Conservation (phyloP, 2,329 filamentous ascomycete genomes). For the Colletotrichum orbiculare region DNA sequence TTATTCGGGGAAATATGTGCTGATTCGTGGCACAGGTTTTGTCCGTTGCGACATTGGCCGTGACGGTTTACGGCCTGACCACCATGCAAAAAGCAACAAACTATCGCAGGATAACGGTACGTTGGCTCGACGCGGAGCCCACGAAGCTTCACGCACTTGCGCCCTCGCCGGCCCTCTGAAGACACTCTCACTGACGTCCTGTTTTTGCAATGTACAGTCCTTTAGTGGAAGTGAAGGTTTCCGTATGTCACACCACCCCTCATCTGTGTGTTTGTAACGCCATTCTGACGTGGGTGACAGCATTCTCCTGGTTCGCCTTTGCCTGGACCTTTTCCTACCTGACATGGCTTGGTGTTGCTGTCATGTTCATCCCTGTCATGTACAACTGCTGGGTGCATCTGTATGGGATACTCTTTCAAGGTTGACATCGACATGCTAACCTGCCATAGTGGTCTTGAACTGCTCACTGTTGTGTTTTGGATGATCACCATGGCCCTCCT, state of each 20-base stretch:
- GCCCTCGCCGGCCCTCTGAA: neutral
- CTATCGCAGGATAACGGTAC: constrained; percentile 39
- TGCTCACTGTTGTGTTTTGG: constrained; percentile 37
- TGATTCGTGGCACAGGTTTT: constrained; percentile 28
- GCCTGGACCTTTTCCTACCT: constrained; percentile 38
- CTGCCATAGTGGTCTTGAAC: constrained; percentile 29
- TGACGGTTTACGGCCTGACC: constrained; percentile 36
- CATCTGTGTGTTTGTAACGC: neutral
- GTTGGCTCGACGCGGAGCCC: neutral
- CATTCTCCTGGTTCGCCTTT: constrained; percentile 38
- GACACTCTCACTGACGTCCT: constrained; percentile 18
- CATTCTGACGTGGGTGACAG: constrained; percentile 20
- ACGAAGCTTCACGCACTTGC: neutral
- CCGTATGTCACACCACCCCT: constrained; percentile 32
- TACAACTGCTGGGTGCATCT: constrained; percentile 40
- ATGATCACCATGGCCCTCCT: constrained; percentile 36
- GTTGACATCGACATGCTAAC: neutral
- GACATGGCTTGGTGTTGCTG: constrained; percentile 35
- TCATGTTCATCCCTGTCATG: constrained; percentile 36
- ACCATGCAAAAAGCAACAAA: constrained; percentile 36
- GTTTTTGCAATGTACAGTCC: constrained; percentile 15
- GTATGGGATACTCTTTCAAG: constrained; percentile 5
- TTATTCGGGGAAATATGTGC: neutral
- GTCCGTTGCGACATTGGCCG: constrained; percentile 34
- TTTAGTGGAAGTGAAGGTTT: constrained; percentile 38